Evolutionary conservation across 2,329 filamentous ascomycete species (phyloP), one percentile per base, ranked within the genome.

Genomic region (Aureobasidium sp.): DNA sequence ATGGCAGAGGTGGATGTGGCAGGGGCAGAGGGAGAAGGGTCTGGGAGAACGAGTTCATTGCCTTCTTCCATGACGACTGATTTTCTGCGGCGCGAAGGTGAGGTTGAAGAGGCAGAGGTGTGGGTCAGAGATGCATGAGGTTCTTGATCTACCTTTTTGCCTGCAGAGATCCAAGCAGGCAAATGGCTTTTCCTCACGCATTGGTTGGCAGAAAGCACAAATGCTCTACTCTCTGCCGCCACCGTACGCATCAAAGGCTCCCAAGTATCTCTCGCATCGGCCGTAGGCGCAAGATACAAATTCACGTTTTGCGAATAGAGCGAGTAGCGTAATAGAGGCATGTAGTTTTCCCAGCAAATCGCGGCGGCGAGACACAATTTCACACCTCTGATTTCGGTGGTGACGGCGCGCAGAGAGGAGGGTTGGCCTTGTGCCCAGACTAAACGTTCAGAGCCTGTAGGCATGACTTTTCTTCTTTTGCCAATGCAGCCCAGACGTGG

Each of bases 311-410:
- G 93, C 2, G 85, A 82, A 73, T 97, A 97, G 41, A 97, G 79
- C 16, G 85, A 82, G 71, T 96, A 89, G 21, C 93, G 84, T 8
- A 97, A 79, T 21, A 97, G 78, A 0, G 92, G 92, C 91, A 96
- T 97, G 76, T 93, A 96, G 73, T 90, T 96, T 74, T 97, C 92
- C 92, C 92, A 97, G 79, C 92, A 96, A 66, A 97, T 95, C 3
- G 91, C 93, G 3, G 89, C 86, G 0, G 88, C 92, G 63, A 97
- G 82, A 62, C 90, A 93, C 63, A 97, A 76, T 65, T 85, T 86
- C 2, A 91, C 83, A 54, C 90, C 91, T 64, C 87, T 87, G 72
- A 97, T 91, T 29, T 80, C 84, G 1, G 91, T 91, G 30, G 85
- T 87, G 1, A 96, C 85, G 3, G 91, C 92, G 65, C 85, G 84